A percentile compares a stretch with the other conserved stretches of the same genome.
Conservation (phyloP, 2,329 filamentous ascomycete species). For the Colletotrichum sublineola region DNA sequence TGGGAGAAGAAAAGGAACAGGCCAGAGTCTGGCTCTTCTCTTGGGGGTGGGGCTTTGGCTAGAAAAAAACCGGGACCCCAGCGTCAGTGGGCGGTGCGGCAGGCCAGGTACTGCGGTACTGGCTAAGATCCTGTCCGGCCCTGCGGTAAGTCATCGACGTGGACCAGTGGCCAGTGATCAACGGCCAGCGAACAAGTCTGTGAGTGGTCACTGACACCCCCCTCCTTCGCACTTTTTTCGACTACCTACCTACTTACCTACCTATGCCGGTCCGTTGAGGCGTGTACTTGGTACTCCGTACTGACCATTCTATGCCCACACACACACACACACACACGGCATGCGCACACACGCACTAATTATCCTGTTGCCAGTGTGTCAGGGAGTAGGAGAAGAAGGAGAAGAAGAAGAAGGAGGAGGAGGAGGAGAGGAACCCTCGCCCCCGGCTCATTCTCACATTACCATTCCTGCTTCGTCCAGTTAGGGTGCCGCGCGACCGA, state of each 20-base stretch:
- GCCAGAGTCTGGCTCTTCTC: slow-evolving; percentile 41
- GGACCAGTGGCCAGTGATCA: slow-evolving; percentile 27
- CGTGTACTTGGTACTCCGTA: slow-evolving; percentile 10
- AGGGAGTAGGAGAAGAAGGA: neutral
- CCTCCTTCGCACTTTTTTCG: slow-evolving; percentile 14
- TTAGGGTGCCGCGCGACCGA: slow-evolving; percentile 18
- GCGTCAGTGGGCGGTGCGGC: slow-evolving; percentile 26
- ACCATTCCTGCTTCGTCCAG: neutral
- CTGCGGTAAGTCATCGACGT: slow-evolving; percentile 18
- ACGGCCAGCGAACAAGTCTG: slow-evolving; percentile 3
- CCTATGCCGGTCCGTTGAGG: neutral
- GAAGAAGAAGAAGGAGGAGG: neutral
- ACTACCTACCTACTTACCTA: neutral
- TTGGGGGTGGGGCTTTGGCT: slow-evolving; percentile 35
- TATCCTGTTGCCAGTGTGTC: neutral
- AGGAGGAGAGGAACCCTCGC: neutral
- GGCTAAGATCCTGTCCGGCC: slow-evolving; percentile 1
- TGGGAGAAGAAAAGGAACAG: slow-evolving; percentile 48
- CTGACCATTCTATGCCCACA: neutral
- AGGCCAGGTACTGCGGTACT: neutral
- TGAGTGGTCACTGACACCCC: slow-evolving; percentile 32
- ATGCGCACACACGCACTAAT: neutral
- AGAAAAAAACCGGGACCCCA: slow-evolving; percentile 40
- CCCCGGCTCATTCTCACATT: slow-evolving; percentile 3
- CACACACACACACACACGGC: neutral